A percentile compares a stretch with the other conserved stretches of the same genome.
Evolutionary conservation across 2,329 filamentous ascomycete genomes (phyloP).

Genomic region (Nemania sp.): DNA sequence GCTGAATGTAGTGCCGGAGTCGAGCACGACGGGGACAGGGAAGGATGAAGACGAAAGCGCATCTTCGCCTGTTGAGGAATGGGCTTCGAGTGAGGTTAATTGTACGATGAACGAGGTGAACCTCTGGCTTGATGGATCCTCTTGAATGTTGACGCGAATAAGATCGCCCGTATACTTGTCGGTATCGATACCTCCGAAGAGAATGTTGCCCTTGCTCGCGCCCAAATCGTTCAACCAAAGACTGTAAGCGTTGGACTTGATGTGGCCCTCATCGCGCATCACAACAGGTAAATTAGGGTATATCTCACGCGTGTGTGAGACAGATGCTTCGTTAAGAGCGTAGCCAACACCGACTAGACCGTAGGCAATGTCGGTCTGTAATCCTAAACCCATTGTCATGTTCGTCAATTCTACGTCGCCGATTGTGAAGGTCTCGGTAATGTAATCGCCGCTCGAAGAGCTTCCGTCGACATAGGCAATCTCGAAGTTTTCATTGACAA

Average conservation of each 20-base stretch:
- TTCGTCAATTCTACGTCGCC: conserved; percentile 64
- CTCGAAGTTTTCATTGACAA: conserved; percentile 60
- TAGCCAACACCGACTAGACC: conserved; percentile 73
- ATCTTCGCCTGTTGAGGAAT: conserved; percentile 63
- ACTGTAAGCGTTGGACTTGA: conserved; percentile 76
- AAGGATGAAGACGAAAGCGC: conserved; percentile 56
- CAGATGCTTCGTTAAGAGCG: conserved; percentile 64
- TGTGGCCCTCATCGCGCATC: conserved; percentile 71
- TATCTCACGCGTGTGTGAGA: conserved; percentile 45
- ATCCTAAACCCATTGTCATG: conserved; percentile 70
- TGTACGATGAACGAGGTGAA: conserved; percentile 63
- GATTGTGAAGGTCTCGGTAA: conserved; percentile 67
- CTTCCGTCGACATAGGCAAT: conserved; percentile 74
- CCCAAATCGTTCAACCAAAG: conserved; percentile 73
- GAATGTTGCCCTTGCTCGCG: conserved; percentile 74
- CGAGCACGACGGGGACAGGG: conserved; percentile 73
- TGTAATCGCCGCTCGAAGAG: conserved; percentile 68
- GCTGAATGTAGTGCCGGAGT: conserved; percentile 79
- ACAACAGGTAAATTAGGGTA: conserved; percentile 73
- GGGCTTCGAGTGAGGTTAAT: conserved; percentile 61
- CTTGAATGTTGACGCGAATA: conserved; percentile 69
- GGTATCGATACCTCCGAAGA: conserved; percentile 86
- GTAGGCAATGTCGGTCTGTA: conserved; percentile 65
- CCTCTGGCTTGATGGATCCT: conserved; percentile 52
- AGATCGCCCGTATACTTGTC: conserved; percentile 77